Evolutionary conservation across 2,329 filamentous ascomycete species (phyloP).

Genomic region (Cercospora canescens): DNA sequence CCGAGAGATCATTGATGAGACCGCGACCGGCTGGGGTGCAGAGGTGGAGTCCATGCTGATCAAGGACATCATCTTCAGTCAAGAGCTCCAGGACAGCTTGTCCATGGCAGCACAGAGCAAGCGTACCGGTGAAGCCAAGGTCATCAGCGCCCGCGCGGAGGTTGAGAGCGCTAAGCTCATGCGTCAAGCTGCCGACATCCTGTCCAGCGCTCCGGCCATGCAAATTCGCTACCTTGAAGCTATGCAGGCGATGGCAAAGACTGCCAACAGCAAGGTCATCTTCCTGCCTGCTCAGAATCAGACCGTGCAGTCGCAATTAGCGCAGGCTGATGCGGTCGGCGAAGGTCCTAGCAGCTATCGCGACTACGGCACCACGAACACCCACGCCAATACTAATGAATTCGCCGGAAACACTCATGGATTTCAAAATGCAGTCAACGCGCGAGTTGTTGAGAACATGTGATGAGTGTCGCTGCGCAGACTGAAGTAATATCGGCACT

Average conservation of each 20-base stretch:
- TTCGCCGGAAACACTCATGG: conserved; percentile 48
- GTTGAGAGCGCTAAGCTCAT: conserved; percentile 95
- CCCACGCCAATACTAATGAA: conserved; percentile 29
- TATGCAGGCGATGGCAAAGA: conserved; percentile 98
- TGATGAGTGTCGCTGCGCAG: conserved; percentile 45
- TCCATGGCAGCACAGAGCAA: conserved; percentile 99
- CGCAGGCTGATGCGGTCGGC: conserved; percentile 51
- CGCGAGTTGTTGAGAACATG: conserved; percentile 82
- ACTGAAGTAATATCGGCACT: not conserved
- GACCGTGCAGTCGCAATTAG: conserved; percentile 57
- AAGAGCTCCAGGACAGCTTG: conserved; percentile 91
- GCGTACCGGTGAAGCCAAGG: conserved; percentile 97
- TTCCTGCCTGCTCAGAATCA: conserved; percentile 64
- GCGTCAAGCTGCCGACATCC: conserved; percentile 86
- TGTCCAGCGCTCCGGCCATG: conserved; percentile 92
- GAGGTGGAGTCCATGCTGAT: conserved; percentile 98
- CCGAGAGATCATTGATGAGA: conserved; percentile 95
- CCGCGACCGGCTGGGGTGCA: conserved; percentile 90
- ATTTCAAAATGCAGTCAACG: conserved; percentile 77
- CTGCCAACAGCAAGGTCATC: conserved; percentile 83
- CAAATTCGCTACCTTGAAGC: conserved; percentile 97
- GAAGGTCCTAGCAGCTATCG: conserved; percentile 57
- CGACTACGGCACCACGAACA: conserved; percentile 26
- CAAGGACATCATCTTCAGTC: conserved; percentile 98
- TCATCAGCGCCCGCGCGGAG: conserved; percentile 94